Evolutionary conservation across 2,329 filamentous ascomycete species (phyloP), one percentile per base, ranked within the genome.

Genomic region (Penicillium digitatum): DNA sequence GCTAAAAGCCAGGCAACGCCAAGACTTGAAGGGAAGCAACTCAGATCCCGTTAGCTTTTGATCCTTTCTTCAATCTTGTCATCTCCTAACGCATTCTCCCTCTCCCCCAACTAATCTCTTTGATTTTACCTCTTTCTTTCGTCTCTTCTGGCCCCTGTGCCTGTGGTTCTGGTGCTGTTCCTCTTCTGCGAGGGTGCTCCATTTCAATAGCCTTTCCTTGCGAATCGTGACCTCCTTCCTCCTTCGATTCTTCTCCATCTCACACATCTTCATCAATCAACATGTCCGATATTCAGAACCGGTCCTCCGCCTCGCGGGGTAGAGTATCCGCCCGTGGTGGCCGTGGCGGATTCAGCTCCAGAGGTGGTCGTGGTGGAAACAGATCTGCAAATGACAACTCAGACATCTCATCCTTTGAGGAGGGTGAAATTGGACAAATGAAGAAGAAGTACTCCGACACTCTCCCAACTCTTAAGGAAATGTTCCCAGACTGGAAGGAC

Each of bases 251-350:
- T 67, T 61, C 63, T 60, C 56, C 61, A 62, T 66, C 60, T 61
- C 60, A 66, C 60, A 64, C 58, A 60, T 59, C 62, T 69, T 72
- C 56, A 62, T 74, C 70, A 57, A 56, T 78, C 75, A 73, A 74
- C 79, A 97, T 97, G 94, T 95, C 94, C 83, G 93, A 97, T 84
- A 85, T 89, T 80, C 88, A 91, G 82, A 84, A 88, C 78, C 85
- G 92, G 83, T 83, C 88, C 74, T 83, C 86, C 76, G 86, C 89
- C 78, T 86, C 81, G 65, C 90, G 93, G 79, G 92, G 93, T 79
- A 88, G 94, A 84, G 90, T 90, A 80, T 88, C 90, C 75, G 83
- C 87, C 77, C 88, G 93, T 76, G 92, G 92, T 73, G 91, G 90
- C 72, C 83, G 88, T 79, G 87, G 87, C 74, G 87, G 87, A 66